Conservation (phyloP, 129 eudicot genomes). For the Flaveria ramosissima region DNA sequence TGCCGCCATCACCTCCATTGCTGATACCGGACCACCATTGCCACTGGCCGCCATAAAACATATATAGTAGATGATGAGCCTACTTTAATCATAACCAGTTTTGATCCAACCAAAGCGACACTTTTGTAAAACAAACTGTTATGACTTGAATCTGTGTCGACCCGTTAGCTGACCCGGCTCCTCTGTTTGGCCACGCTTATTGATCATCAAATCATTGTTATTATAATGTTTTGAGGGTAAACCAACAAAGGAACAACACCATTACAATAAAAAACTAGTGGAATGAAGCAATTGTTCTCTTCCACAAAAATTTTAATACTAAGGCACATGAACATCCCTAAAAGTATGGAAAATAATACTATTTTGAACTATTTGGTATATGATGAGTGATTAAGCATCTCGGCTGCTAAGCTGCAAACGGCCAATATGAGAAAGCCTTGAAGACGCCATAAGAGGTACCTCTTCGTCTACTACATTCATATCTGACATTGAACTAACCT, state of each 20-base stretch:
- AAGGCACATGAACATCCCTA: conserved; percentile 36
- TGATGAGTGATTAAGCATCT: conserved; percentile 35
- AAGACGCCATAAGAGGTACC: conserved; percentile 54
- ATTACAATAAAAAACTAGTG: conserved; percentile 3
- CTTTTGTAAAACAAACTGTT: too few relatives aligned
- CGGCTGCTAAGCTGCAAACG: conserved; percentile 53
- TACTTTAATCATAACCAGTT: too few relatives aligned
- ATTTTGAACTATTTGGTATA: conserved; percentile 31
- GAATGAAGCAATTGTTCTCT: conserved; percentile 9
- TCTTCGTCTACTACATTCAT: conserved; percentile 53
- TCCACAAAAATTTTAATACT: conserved; percentile 22
- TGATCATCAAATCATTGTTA: conserved; percentile 4
- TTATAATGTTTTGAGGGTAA: conserved; percentile 3
- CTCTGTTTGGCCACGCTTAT: background rate
- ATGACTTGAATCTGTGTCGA: background rate
- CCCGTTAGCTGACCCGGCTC: background rate
- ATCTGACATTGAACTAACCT: conserved; percentile 44
- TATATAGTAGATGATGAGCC: too few relatives aligned
- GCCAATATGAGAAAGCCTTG: conserved; percentile 65
- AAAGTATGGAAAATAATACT: conserved; percentile 21
- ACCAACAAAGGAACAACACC: background rate
- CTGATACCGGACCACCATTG: too few relatives aligned
- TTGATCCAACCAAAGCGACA: too few relatives aligned
- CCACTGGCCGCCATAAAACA: too few relatives aligned
- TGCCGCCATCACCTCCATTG: too few relatives aligned